Evolutionary conservation across 352 stramenopile genomes (phyloP).

Genomic region (Globisporangium nagaii): DNA sequence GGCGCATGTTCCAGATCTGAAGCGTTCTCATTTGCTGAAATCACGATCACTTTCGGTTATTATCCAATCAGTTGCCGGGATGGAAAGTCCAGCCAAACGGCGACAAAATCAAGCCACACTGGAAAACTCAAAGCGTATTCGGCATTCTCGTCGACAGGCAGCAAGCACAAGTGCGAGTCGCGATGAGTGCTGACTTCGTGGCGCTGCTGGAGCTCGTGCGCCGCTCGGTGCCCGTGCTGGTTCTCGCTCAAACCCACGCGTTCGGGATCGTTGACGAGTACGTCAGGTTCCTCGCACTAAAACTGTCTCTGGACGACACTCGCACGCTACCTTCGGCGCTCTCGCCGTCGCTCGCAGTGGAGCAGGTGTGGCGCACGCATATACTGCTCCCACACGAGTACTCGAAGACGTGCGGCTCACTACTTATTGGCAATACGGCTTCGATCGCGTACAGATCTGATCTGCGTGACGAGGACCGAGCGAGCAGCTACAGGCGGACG

Average conservation of each 20-base stretch:
- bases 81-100: background rate
- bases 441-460: background rate
- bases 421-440: background rate
- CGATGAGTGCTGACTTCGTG: background rate
- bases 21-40: too few species aligned
- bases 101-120: too few species aligned
- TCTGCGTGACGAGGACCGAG: background rate
- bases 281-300: background rate
- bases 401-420: background rate
- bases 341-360: background rate
- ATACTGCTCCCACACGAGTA: background rate
- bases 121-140: background rate
- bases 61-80: too few species aligned
- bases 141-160: too few species aligned
- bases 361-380: background rate
- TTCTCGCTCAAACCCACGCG: background rate
- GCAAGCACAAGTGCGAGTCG: background rate
- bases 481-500: background rate
- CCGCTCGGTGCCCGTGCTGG: background rate
- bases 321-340: background rate
- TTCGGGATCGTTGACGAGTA: conserved; percentile 1
- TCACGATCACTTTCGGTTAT: too few species aligned
- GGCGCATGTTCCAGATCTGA: too few species aligned
- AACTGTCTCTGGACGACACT: background rate
- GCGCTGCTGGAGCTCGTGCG: background rate